Percentiles rank a stretch among this genome's conserved stretches.
phyloP scores from a whole-genome alignment of 2,329 filamentous ascomycete species.

The Epichloe amarillans region DNA sequence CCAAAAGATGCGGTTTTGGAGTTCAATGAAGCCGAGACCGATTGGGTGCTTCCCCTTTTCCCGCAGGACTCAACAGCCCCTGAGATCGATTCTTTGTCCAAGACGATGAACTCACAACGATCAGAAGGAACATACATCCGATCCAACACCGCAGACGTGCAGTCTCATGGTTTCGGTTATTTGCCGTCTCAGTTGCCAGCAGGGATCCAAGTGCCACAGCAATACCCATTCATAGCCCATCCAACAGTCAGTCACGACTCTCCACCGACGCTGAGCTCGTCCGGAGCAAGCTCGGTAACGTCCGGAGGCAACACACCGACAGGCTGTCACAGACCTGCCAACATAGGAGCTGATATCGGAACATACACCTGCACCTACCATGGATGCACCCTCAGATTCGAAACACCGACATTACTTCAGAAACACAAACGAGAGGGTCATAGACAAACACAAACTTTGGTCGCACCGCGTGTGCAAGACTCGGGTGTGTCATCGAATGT shows the following conservation, averaged over 20 bases:
- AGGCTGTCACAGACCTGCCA: slow-evolving; percentile 38
- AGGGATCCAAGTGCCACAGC: slow-evolving; percentile 32
- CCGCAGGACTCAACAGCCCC: slow-evolving; percentile 42
- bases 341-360: slow-evolving; percentile 61
- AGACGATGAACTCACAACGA: slow-evolving; percentile 14
- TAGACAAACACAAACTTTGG: slow-evolving; percentile 49
- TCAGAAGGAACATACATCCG: slow-evolving; percentile 10
- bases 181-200: slow-evolving; percentile 23
- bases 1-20: slow-evolving; percentile 86
- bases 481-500: slow-evolving; percentile 36
- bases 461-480: slow-evolving; percentile 15
- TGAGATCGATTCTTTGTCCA: slow-evolving; percentile 25
- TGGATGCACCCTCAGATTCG: slow-evolving; percentile 77
- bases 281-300: slow-evolving; percentile 30
- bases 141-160: slow-evolving; percentile 1
- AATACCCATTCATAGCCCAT: slow-evolving; percentile 36
- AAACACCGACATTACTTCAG: slow-evolving; percentile 73
- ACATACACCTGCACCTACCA: slow-evolving; percentile 97
- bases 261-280: slow-evolving; percentile 28
- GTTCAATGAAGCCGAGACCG: slow-evolving; percentile 63
- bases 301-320: slow-evolving; percentile 19
- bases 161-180: slow-evolving; percentile 6
- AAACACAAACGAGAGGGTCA: slow-evolving; percentile 95
- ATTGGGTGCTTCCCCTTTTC: slow-evolving; percentile 60
- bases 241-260: slow-evolving; percentile 21